Conservation (phyloP, 805 yeast species). For the Spathaspora boniae region DNA sequence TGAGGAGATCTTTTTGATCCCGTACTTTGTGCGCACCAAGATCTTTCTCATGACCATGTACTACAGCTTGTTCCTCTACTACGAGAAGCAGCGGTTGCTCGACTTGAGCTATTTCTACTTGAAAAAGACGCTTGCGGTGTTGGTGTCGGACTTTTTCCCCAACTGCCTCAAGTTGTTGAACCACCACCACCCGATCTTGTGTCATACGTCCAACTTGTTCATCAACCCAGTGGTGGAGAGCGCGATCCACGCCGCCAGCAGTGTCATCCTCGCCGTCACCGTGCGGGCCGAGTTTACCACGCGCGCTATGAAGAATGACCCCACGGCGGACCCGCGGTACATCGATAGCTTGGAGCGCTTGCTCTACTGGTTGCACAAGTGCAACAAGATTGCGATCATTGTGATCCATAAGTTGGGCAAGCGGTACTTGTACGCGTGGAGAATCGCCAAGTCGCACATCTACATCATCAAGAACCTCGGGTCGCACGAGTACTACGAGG, state of each 20-base stretch:
- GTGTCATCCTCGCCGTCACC: slow-evolving; percentile 24
- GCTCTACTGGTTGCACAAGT: slow-evolving; percentile 19
- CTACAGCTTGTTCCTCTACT: slow-evolving; percentile 39
- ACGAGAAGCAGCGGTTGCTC: slow-evolving; percentile 22
- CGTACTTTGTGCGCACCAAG: slow-evolving; percentile 7
- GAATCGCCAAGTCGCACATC: slow-evolving; percentile 33
- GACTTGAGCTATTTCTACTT: slow-evolving; percentile 34
- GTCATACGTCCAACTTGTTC: slow-evolving; percentile 24
- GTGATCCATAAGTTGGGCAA: slow-evolving; percentile 32
- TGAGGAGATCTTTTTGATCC: slow-evolving; percentile 1
- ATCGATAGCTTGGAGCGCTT: slow-evolving; percentile 13
- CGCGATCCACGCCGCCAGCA: slow-evolving; percentile 27
- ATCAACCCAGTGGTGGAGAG: slow-evolving; percentile 34
- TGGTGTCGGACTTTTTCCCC: slow-evolving; percentile 29
- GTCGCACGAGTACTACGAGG: slow-evolving; percentile 25
- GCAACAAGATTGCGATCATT: slow-evolving; percentile 24
- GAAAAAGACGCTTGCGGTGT: slow-evolving; percentile 26
- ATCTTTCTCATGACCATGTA: slow-evolving; percentile 36
- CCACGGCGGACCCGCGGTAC: slow-evolving; percentile 17
- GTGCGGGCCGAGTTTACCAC: slow-evolving; percentile 26
- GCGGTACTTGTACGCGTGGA: slow-evolving; percentile 37
- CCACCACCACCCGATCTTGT: slow-evolving; percentile 22
- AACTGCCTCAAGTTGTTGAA: slow-evolving; percentile 29
- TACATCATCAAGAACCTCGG: slow-evolving; percentile 25
- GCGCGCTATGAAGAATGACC: slow-evolving; percentile 14